phyloP scores from a whole-genome alignment of 345 rosid species.

The Rhodamnia rubescens region DNA sequence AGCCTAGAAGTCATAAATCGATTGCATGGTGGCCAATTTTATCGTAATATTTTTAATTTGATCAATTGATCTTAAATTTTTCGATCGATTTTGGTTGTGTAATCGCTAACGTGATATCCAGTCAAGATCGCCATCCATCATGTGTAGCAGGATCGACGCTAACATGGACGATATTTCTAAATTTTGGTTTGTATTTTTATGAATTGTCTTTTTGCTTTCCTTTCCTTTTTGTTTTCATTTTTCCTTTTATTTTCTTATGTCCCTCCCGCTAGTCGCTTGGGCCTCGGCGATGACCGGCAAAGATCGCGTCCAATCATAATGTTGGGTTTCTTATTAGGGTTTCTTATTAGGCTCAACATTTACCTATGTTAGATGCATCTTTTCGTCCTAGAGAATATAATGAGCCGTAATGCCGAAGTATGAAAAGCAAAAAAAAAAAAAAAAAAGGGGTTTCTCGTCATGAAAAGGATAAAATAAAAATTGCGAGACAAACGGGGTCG shows the following conservation, averaged over 20 bases:
- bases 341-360: neutral
- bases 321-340: neutral
- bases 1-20: neutral
- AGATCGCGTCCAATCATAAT: neutral
- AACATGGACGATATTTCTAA: no score
- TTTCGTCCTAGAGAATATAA: neutral
- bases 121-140: no score
- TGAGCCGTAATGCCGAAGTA: neutral
- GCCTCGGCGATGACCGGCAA: neutral
- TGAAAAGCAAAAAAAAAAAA: neutral
- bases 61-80: no score
- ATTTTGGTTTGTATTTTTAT: no score
- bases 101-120: no score
- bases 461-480: neutral
- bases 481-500: neutral
- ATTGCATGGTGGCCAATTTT: neutral
- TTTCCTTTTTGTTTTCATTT: no score
- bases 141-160: no score
- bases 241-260: no score
- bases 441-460: no score
- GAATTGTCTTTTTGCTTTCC: no score
- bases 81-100: no score
- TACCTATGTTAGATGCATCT: neutral
- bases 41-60: neutral
- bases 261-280: no score